Evolutionary conservation across 1,284 basidiomycete species (phyloP), one percentile per base, ranked within the genome.

Genomic region (Ceratobasidium sp.): DNA sequence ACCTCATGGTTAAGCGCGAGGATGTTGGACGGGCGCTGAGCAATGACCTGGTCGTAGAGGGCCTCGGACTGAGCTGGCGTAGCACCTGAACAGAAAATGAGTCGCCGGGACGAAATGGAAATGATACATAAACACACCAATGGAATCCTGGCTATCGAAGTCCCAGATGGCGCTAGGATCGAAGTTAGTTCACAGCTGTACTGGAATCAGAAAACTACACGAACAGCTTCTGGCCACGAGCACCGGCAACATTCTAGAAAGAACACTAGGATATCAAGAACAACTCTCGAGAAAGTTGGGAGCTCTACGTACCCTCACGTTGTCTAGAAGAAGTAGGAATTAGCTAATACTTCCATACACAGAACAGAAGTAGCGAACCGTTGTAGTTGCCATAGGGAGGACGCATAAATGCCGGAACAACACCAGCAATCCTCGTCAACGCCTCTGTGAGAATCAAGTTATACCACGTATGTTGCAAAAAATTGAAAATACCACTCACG

Each of bases 311-410:
- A 64, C 50, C n/a, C 27, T 50, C 19, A 73, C 71, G 24, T 54
- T 53, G 14, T 73, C 71, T 73, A 60, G 15, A 47, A 31, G 29
- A 5, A 45, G 9, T 7, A n/a, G 31, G 36, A 47, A 19, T 54
- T 31, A 33, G 24, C n/a, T 11, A 29, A 1, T 31, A 29, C 2
- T 63, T 50, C 8, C 31, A 19, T 31, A 2, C 5, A 27, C 9
- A 27, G 31, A 56, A 53, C 6, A 8, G 33, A 9, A n/a, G 9
- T 5, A 11, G 24, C 75, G 41, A 57, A 77, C 77, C 75, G 50
- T 78, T 77, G 63, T 75, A 77, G 44, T 74, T 73, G 45, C 77
- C 77, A 41, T 50, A 78, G 2, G 77, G 77, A 54, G 77, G 77
- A 53, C 77, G 76, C 74, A 78, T 75, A 45, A 74, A 71, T 9